phyloP scores from a whole-genome alignment of 495 filamentous ascomycete genomes.

The Neurospora discreta region DNA sequence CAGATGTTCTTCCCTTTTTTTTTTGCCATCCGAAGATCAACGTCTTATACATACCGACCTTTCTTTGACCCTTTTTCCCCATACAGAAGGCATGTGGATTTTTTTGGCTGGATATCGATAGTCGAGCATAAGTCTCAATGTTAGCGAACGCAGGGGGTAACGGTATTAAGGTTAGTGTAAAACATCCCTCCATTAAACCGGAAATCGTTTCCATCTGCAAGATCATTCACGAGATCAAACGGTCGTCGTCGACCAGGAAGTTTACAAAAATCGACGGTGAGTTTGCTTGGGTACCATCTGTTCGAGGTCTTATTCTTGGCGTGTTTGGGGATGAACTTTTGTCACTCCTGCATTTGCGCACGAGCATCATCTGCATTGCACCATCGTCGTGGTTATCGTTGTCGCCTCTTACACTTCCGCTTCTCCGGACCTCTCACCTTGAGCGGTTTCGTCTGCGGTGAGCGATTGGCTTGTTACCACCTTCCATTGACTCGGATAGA shows the following conservation, averaged over 20 bases:
- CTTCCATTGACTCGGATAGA: background rate
- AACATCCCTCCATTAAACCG: background rate
- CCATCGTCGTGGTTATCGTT: background rate
- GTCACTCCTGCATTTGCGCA: background rate
- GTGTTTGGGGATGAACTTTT: background rate
- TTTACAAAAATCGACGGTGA: background rate
- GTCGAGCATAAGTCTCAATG: background rate
- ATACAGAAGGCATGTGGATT: background rate
- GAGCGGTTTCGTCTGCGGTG: background rate
- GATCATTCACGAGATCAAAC: background rate
- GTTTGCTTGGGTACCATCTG: background rate
- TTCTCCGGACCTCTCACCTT: background rate
- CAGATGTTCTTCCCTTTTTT: background rate
- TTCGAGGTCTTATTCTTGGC: background rate
- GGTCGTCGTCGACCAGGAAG: too few species aligned
- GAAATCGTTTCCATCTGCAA: background rate
- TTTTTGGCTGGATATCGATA: background rate
- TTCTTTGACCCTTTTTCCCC: background rate
- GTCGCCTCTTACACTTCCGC: background rate
- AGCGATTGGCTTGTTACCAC: background rate
- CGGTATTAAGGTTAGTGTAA: background rate
- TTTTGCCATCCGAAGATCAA: background rate
- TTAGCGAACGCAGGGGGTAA: background rate
- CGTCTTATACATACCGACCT: background rate
- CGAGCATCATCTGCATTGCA: background rate